Conservation (phyloP, 257 asterid species). For the Solanum okadae region DNA sequence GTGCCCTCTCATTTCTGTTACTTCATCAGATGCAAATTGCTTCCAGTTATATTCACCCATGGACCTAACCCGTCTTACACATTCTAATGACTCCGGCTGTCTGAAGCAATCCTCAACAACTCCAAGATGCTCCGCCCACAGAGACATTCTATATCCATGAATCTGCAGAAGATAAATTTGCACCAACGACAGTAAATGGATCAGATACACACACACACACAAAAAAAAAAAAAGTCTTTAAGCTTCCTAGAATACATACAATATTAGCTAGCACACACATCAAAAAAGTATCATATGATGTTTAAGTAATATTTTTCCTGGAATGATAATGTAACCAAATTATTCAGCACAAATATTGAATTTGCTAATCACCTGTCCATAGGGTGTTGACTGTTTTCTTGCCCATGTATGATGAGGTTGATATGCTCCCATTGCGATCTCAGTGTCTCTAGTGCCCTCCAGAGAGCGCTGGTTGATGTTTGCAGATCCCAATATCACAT, state of each 20-base stretch:
- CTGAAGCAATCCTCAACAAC: constrained; percentile 74
- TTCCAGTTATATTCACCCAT: constrained; percentile 86
- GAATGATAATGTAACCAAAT: not conserved
- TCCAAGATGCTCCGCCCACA: constrained; percentile 98
- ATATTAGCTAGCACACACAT: not conserved
- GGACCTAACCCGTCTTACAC: constrained; percentile 67
- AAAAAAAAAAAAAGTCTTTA: not conserved
- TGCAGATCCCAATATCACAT: constrained; percentile 81
- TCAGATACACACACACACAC: not conserved
- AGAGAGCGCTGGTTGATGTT: constrained; percentile 89
- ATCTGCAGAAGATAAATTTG: constrained; percentile 36
- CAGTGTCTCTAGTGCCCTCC: constrained; percentile 94
- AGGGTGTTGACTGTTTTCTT: constrained; percentile 50
- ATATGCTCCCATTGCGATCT: constrained; percentile 98
- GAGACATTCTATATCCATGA: constrained; percentile 89
- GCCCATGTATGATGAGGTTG: constrained; percentile 94
- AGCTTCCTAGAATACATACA: not conserved
- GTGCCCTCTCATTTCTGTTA: constrained; percentile 86
- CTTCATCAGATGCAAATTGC: constrained; percentile 52
- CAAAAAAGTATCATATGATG: not conserved
- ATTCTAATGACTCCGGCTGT: constrained; percentile 75
- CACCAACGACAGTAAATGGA: not conserved
- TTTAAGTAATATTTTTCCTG: not conserved
- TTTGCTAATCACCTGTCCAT: constrained; percentile 63
- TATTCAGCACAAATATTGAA: not conserved